Evolutionary conservation across 169 alveolate genomes (phyloP).

Genomic region (Neospora caninum): DNA sequence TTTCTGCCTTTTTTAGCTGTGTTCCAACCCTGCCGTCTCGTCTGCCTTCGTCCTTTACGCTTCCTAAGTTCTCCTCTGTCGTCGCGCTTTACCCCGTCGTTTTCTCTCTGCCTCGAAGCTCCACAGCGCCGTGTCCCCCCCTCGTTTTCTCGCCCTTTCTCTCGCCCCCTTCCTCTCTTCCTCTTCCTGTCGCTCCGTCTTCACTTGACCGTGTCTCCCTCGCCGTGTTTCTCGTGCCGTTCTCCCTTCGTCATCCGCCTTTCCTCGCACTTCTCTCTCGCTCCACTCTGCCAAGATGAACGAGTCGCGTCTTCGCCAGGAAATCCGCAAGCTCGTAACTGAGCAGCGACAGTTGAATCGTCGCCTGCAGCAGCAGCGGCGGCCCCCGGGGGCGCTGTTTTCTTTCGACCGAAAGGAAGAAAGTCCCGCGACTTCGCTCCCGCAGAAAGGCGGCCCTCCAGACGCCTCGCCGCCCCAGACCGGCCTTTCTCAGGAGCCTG

Average conservation of each 20-base stretch:
- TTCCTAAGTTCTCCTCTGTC: background rate
- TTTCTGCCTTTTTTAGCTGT: background rate
- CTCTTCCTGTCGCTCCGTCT: background rate
- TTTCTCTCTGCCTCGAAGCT: too few relatives aligned
- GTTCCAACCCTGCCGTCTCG: background rate
- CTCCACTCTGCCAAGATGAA: slow-evolving; percentile 6
- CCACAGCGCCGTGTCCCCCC: too few relatives aligned
- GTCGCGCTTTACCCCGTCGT: background rate
- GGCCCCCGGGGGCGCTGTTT: background rate
- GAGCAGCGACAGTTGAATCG: slow-evolving; percentile 38
- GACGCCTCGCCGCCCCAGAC: too few relatives aligned
- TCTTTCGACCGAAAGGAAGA: background rate
- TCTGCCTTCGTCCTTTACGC: too few relatives aligned
- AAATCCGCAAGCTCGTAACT: slow-evolving; percentile 24
- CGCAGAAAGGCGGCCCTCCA: too few relatives aligned
- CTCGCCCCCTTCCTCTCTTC: background rate
- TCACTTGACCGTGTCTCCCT: background rate
- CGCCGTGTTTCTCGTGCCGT: background rate
- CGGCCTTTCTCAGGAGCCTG: too few relatives aligned
- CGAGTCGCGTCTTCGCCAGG: slow-evolving; percentile 14
- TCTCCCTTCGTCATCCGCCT: background rate
- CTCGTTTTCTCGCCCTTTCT: background rate
- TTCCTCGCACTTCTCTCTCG: background rate
- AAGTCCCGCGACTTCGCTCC: background rate
- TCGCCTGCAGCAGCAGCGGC: slow-evolving; percentile 42